A percentile compares a stretch with the other conserved stretches of the same genome.
Evolutionary conservation across 164 flowering plant genomes (phyloP).

Genomic region (Protea cynaroides): DNA sequence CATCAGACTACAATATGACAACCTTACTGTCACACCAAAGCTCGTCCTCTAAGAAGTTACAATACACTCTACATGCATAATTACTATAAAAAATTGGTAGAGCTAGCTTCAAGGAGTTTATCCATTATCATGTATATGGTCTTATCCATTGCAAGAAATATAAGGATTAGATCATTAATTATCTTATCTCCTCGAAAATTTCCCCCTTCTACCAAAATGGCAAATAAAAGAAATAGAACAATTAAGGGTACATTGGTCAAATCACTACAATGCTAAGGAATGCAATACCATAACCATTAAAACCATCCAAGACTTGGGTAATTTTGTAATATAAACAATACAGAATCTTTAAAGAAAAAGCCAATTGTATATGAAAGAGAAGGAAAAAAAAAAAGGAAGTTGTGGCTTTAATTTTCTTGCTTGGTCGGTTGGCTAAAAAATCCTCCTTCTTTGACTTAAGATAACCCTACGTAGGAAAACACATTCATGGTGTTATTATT

Average conservation of each 20-base stretch:
- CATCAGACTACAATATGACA: too few species aligned
- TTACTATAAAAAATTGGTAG: too few species aligned
- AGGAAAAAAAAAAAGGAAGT: conserved; percentile 4
- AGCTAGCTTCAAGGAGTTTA: too few species aligned
- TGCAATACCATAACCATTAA: conserved; percentile 3
- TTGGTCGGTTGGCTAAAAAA: conserved; percentile 36
- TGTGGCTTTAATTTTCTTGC: conserved; percentile 33
- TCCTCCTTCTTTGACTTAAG: conserved; percentile 43
- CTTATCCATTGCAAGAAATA: too few species aligned
- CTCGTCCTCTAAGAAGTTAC: too few species aligned
- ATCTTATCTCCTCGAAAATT: too few species aligned
- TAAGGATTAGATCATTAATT: too few species aligned
- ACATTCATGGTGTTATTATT: conserved; percentile 10
- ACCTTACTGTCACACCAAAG: too few species aligned
- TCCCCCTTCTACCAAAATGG: too few species aligned
- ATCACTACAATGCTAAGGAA: conserved; percentile 6
- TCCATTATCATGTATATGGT: too few species aligned
- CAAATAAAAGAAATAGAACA: background rate
- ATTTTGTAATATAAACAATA: conserved; percentile 12
- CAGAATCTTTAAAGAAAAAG: conserved; percentile 38
- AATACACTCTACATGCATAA: too few species aligned
- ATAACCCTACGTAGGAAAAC: conserved; percentile 18
- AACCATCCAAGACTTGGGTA: background rate
- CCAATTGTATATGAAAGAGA: conserved; percentile 2
- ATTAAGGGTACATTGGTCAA: background rate